phyloP scores from a whole-genome alignment of 2,329 filamentous ascomycete genomes.

The Calonectria pseudoreteaudii region DNA sequence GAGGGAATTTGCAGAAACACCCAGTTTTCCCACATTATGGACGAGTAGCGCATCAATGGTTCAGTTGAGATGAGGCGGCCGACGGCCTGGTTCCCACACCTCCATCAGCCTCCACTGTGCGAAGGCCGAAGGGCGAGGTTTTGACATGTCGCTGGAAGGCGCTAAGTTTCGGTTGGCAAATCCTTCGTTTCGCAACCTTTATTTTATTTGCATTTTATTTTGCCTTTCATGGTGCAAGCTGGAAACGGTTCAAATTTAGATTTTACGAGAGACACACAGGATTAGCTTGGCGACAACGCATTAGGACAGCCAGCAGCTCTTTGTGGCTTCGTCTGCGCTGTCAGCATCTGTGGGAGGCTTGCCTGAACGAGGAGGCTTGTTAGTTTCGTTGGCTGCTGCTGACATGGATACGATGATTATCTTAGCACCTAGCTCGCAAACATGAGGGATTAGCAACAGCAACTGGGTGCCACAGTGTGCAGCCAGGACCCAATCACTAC shows the following conservation, averaged over 20 bases:
- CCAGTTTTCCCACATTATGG: conserved; percentile 14
- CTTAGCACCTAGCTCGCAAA: neutral
- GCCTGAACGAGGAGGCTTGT: neutral
- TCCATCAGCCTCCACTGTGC: conserved; percentile 27
- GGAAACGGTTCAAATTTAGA: neutral
- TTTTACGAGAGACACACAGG: neutral
- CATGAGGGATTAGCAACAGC: neutral
- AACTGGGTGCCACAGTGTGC: conserved; percentile 18
- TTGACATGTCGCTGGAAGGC: neutral
- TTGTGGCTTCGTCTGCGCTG: neutral
- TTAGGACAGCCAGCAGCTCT: neutral
- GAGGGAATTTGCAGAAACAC: conserved; percentile 20
- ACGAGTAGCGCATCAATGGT: conserved; percentile 4
- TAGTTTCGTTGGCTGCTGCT: neutral
- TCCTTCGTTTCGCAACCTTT: neutral
- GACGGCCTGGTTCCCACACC: conserved; percentile 21
- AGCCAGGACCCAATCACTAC: neutral
- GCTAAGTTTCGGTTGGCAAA: conserved; percentile 2
- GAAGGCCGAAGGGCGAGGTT: conserved; percentile 7
- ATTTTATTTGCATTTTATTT: neutral
- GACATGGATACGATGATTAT: conserved; percentile 11
- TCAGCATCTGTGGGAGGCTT: neutral
- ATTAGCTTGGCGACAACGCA: neutral
- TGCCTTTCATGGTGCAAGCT: neutral
- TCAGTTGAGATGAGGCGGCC: conserved; percentile 14